phyloP scores from a whole-genome alignment of 805 yeast genomes.

The Nakazawaea ernobii region DNA sequence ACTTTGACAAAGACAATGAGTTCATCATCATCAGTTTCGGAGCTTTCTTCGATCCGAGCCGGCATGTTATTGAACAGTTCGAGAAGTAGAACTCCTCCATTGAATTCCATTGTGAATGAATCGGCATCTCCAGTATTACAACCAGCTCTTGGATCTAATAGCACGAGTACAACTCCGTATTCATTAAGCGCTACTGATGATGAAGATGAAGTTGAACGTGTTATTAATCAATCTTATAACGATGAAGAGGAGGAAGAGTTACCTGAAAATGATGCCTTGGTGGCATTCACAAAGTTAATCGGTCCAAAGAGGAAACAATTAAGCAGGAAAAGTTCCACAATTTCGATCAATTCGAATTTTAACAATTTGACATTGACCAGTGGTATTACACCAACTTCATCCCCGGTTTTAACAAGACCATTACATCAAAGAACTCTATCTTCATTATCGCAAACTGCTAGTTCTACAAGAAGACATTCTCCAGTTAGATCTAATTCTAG shows the following conservation, averaged over 20 bases:
- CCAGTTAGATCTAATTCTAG: constrained; percentile 7
- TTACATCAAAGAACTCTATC: constrained; percentile 8
- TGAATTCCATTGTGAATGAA: neutral
- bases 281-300: constrained; percentile 9
- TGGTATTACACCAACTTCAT: neutral
- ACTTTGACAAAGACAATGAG: constrained; percentile 7
- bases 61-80: constrained; percentile 1
- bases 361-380: constrained; percentile 9
- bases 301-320: constrained; percentile 8
- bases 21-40: constrained; percentile 7
- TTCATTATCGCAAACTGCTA: constrained; percentile 2
- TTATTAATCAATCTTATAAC: neutral
- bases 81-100: constrained; percentile 9
- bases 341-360: constrained; percentile 8
- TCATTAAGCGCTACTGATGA: constrained; percentile 9
- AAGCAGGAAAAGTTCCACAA: constrained; percentile 8
- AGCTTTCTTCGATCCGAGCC: neutral
- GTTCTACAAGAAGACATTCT: constrained; percentile 2
- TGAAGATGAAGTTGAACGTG: constrained; percentile 6
- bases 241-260: neutral
- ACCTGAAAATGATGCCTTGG: constrained; percentile 8
- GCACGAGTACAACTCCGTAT: constrained; percentile 7
- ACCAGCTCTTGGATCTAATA: neutral
- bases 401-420: constrained; percentile 4
- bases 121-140: constrained; percentile 1